Evolutionary conservation across 345 rosid species (phyloP).

Genomic region (Melastoma malabathricum): DNA sequence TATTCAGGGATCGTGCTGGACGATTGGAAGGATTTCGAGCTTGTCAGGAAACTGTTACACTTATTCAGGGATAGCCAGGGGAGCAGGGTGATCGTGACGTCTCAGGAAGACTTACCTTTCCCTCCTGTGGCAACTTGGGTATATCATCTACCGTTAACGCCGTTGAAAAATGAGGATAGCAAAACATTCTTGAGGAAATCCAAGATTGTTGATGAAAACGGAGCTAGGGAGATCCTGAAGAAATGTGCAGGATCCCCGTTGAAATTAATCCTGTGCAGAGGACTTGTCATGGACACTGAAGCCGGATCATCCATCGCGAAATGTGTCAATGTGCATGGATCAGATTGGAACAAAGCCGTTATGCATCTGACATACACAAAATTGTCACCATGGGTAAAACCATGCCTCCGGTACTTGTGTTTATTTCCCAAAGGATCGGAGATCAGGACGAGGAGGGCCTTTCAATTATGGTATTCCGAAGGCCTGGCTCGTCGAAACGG

Average conservation of each 20-base stretch:
- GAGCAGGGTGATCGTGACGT: conserved; percentile 3
- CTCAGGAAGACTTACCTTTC: background rate
- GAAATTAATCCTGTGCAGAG: background rate
- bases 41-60: background rate
- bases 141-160: no score
- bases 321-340: background rate
- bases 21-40: background rate
- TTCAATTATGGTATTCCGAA: conserved; percentile 25
- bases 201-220: no score
- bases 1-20: conserved; percentile 6
- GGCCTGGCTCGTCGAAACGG: background rate
- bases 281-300: background rate
- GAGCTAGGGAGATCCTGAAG: background rate
- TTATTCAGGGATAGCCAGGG: background rate
- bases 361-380: background rate
- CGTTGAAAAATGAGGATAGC: conserved; percentile 1
- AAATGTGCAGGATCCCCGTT: background rate
- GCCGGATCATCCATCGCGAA: background rate
- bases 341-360: background rate
- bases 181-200: conserved; percentile 1
- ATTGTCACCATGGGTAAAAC: background rate
- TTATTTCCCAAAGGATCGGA: conserved; percentile 17
- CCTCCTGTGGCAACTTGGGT: no score
- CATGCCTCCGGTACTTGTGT: conserved; percentile 16
- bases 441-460: conserved; percentile 20